phyloP scores from a whole-genome alignment of 495 filamentous ascomycete species.

The Platismatia glauca region DNA sequence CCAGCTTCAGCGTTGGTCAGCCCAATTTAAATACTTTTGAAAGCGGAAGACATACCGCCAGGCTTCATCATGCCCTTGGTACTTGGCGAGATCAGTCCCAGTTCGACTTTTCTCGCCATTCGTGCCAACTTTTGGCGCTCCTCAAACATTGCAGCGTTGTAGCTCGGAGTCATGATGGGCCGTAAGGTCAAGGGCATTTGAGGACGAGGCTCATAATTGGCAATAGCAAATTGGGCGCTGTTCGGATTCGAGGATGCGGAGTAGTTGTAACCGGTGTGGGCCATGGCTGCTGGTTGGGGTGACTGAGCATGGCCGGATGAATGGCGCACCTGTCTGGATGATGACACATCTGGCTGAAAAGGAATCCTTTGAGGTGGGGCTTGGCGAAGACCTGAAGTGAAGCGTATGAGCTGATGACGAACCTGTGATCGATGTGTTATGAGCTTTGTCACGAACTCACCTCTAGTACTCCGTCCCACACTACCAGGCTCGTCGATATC shows the following conservation, averaged over 20 bases:
- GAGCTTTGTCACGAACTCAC: constrained; percentile 21
- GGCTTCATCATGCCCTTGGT: constrained; percentile 45
- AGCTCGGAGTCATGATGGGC: constrained; percentile 60
- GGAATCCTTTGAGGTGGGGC: constrained; percentile 68
- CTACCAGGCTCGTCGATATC: constrained; percentile 50
- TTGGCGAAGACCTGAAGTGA: constrained; percentile 51
- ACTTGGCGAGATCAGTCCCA: constrained; percentile 17
- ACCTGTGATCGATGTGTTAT: not conserved
- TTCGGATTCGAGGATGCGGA: constrained; percentile 20
- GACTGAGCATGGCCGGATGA: constrained; percentile 40
- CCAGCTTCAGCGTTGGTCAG: constrained; percentile 34
- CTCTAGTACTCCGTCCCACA: constrained; percentile 53
- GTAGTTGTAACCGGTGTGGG: constrained; percentile 26
- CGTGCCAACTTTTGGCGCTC: constrained; percentile 35
- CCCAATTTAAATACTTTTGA: not conserved
- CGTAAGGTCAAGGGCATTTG: constrained; percentile 51
- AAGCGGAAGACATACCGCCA: constrained; percentile 35
- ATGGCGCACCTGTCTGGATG: constrained; percentile 51
- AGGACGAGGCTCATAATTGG: constrained; percentile 50
- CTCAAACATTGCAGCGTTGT: constrained; percentile 54
- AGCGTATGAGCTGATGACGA: not conserved
- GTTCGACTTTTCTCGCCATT: constrained; percentile 22
- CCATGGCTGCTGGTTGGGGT: constrained; percentile 28
- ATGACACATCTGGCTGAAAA: constrained; percentile 68
- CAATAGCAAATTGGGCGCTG: constrained; percentile 42